Evolutionary conservation across 257 asterid species (phyloP).

Genomic region (Verbascum thapsus): DNA sequence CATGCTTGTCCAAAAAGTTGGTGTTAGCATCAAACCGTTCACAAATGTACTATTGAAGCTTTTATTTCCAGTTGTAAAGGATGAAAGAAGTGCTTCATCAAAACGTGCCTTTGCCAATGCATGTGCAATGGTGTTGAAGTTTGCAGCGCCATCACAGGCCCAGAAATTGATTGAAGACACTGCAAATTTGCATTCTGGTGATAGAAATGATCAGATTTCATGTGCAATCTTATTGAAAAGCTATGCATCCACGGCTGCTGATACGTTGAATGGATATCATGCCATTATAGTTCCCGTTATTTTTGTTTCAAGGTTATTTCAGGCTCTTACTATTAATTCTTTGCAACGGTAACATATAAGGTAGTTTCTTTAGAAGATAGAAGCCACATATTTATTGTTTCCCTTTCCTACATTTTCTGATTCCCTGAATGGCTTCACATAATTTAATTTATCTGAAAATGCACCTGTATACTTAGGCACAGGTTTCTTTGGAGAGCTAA

Average conservation of each 20-base stretch:
- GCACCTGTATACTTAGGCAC: constrained; percentile 21
- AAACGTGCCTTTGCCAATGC: constrained; percentile 96
- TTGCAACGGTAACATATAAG: constrained; percentile 15
- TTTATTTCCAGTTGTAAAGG: constrained; percentile 82
- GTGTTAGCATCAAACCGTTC: constrained; percentile 79
- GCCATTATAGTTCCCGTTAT: constrained; percentile 79
- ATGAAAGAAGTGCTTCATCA: constrained; percentile 81
- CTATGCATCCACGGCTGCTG: constrained; percentile 87
- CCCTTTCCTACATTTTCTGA: constrained; percentile 13
- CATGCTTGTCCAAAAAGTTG: constrained; percentile 84
- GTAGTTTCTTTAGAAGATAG: constrained; percentile 8
- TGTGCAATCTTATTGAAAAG: constrained; percentile 87
- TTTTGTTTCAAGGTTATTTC: constrained; percentile 81
- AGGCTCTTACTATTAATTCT: constrained; percentile 15
- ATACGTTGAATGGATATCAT: constrained; percentile 76
- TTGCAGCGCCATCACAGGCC: constrained; percentile 78
- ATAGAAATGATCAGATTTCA: constrained; percentile 80
- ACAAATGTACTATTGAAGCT: constrained; percentile 77
- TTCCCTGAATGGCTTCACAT: not conserved
- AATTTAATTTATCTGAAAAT: constrained; percentile 21
- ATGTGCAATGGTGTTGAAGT: constrained; percentile 82
- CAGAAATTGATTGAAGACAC: constrained; percentile 92
- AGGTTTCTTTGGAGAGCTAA: constrained; percentile 2
- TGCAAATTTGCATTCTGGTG: constrained; percentile 78
- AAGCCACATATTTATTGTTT: constrained; percentile 14